These are phyloP conservation scores for Colletotrichum spinosum DNA, from an alignment of 2,329 filamentous ascomycete species.

Conservation along the genomic window DNA sequence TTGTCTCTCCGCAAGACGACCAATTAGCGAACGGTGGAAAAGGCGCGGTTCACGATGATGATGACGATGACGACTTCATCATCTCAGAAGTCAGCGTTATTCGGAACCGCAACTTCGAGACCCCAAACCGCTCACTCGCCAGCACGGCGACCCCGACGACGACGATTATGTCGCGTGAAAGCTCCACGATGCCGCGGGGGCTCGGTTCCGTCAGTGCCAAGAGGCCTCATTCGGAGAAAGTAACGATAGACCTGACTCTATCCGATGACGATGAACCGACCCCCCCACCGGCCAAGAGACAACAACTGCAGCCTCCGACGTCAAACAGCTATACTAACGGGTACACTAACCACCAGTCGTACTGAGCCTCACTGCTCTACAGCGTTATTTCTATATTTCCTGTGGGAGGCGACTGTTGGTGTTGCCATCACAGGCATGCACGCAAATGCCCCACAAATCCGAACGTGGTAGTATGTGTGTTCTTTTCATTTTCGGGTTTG, in stretches of 20 bases:
- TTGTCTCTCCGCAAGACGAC: slow-evolving; percentile 50
- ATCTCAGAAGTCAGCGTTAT: slow-evolving; percentile 57
- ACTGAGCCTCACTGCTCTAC: background rate
- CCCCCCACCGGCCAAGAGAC: slow-evolving; percentile 60
- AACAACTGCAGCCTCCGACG: slow-evolving; percentile 43
- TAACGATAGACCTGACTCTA: slow-evolving; percentile 68
- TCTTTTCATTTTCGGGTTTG: slow-evolving; percentile 15
- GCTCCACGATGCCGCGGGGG: slow-evolving; percentile 51
- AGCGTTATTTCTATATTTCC: background rate
- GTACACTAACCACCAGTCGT: slow-evolving; percentile 17
- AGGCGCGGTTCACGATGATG: slow-evolving; percentile 46
- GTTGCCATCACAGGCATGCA: slow-evolving; percentile 17
- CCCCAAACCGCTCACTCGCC: slow-evolving; percentile 50
- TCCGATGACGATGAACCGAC: slow-evolving; percentile 67
- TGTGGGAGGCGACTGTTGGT: slow-evolving; percentile 5
- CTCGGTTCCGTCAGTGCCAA: slow-evolving; percentile 55
- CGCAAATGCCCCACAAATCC: slow-evolving; percentile 23
- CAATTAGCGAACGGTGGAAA: slow-evolving; percentile 38
- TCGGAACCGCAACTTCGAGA: slow-evolving; percentile 49
- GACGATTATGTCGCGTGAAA: slow-evolving; percentile 51
- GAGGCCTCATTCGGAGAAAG: slow-evolving; percentile 58
- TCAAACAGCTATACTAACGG: slow-evolving; percentile 28
- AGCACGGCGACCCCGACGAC: slow-evolving; percentile 51
- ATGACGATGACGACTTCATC: slow-evolving; percentile 61
- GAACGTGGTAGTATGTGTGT: slow-evolving; percentile 24